A percentile compares a stretch with the other conserved stretches of the same genome.
Conservation (phyloP, 345 rosid species). For the Aquilaria yunnanensis region DNA sequence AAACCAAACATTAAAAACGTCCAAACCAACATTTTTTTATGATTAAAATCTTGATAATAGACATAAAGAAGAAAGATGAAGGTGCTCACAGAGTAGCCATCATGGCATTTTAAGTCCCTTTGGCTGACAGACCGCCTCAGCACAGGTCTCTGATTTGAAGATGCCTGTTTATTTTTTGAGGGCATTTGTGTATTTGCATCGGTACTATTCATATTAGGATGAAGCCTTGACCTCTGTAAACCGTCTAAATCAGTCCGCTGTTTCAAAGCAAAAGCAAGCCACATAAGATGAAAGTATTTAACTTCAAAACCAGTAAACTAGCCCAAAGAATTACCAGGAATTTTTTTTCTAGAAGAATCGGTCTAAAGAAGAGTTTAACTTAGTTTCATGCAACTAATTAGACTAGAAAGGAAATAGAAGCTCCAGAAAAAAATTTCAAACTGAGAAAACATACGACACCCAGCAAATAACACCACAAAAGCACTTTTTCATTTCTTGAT, state of each 20-base stretch:
- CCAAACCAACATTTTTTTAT: neutral
- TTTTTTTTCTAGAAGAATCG: too few relatives aligned
- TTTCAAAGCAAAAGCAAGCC: constrained; percentile 11
- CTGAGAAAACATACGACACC: too few relatives aligned
- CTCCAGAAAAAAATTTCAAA: too few relatives aligned
- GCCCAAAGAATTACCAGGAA: too few relatives aligned
- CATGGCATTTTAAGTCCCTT: constrained; percentile 58
- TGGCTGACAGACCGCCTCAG: constrained; percentile 71
- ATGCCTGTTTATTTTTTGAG: constrained; percentile 27
- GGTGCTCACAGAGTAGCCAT: constrained; percentile 80
- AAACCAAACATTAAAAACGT: constrained; percentile 9
- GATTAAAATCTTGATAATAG: neutral
- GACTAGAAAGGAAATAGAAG: too few relatives aligned
- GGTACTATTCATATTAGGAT: constrained; percentile 28
- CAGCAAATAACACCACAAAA: too few relatives aligned
- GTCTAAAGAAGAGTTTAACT: too few relatives aligned
- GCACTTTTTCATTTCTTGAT: too few relatives aligned
- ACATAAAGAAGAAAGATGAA: constrained; percentile 1
- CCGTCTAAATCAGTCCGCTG: constrained; percentile 73
- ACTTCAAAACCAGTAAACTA: neutral
- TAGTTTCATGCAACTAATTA: too few relatives aligned
- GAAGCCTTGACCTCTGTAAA: constrained; percentile 32
- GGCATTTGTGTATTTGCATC: constrained; percentile 31
- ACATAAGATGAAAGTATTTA: constrained; percentile 4
- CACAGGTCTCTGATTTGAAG: constrained; percentile 43